Percentiles rank a stretch among this genome's conserved stretches.
Conservation (phyloP, 2,329 filamentous ascomycete genomes). For the Teratosphaeria viscida region DNA sequence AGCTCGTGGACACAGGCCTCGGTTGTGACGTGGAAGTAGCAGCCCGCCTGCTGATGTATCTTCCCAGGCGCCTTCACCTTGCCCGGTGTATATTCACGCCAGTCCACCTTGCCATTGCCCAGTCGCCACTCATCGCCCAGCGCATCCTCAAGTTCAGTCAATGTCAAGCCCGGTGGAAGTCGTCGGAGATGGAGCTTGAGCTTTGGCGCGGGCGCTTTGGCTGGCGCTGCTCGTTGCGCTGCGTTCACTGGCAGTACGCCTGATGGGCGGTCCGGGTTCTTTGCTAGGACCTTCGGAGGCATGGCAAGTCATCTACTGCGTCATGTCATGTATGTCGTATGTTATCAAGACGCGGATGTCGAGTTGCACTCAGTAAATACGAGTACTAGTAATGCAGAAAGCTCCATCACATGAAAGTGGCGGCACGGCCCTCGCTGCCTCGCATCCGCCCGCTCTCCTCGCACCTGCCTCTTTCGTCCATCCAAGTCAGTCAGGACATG, state of each 20-base stretch:
- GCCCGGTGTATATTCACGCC: slow-evolving; percentile 60
- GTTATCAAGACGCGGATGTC: neutral
- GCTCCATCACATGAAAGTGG: neutral
- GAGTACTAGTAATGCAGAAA: neutral
- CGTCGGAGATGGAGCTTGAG: slow-evolving; percentile 79
- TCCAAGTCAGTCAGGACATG: neutral
- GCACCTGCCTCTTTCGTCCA: neutral
- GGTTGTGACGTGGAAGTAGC: slow-evolving; percentile 71
- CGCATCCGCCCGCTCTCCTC: neutral
- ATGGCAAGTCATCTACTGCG: slow-evolving; percentile 6
- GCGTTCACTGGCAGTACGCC: slow-evolving; percentile 24
- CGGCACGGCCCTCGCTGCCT: neutral
- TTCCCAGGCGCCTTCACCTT: slow-evolving; percentile 86
- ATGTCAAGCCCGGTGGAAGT: slow-evolving; percentile 74
- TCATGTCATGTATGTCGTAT: neutral
- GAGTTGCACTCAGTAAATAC: neutral
- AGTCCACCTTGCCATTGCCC: slow-evolving; percentile 75
- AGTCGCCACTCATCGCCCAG: slow-evolving; percentile 73
- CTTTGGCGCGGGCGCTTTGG: slow-evolving; percentile 46
- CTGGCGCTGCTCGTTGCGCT: slow-evolving; percentile 16
- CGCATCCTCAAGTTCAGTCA: slow-evolving; percentile 60
- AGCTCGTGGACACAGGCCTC: slow-evolving; percentile 57
- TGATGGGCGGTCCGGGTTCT: slow-evolving; percentile 14
- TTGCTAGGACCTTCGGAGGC: slow-evolving; percentile 24
- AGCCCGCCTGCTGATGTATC: slow-evolving; percentile 67